Conservation (phyloP, 2,329 filamentous ascomycete species). For the Penicillium psychrosexuale region DNA sequence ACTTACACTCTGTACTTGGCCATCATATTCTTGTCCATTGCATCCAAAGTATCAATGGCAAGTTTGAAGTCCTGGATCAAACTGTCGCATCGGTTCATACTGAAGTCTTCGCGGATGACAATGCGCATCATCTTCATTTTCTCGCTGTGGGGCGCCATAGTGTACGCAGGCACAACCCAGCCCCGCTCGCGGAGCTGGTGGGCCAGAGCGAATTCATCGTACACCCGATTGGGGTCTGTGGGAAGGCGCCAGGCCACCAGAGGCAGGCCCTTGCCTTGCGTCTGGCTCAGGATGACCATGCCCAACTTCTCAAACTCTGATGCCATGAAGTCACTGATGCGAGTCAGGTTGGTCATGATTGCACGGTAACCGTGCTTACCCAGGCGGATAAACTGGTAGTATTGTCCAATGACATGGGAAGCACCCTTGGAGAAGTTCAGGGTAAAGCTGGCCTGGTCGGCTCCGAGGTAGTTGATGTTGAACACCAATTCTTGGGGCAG, state of each 20-base stretch:
- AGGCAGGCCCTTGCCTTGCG: slow-evolving; percentile 72
- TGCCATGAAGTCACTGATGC: slow-evolving; percentile 83
- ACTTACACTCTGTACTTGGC: slow-evolving; percentile 65
- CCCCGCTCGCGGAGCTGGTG: slow-evolving; percentile 81
- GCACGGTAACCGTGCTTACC: slow-evolving; percentile 87
- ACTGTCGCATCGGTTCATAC: slow-evolving; percentile 72
- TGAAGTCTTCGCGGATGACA: slow-evolving; percentile 91
- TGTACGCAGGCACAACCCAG: slow-evolving; percentile 95
- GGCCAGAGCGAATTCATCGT: slow-evolving; percentile 74
- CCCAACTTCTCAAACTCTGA: slow-evolving; percentile 68
- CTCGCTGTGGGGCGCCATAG: slow-evolving; percentile 86
- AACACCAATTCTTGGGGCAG: slow-evolving; percentile 91
- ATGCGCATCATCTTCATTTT: slow-evolving; percentile 87
- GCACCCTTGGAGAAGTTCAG: slow-evolving; percentile 97
- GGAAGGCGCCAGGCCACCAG: slow-evolving; percentile 84
- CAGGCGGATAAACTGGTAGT: slow-evolving; percentile 93
- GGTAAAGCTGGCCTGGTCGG: slow-evolving; percentile 92
- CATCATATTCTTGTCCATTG: slow-evolving; percentile 70
- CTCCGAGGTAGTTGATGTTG: slow-evolving; percentile 98
- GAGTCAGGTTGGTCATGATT: slow-evolving; percentile 92
- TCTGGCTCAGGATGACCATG: slow-evolving; percentile 85
- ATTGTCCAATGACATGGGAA: slow-evolving; percentile 91
- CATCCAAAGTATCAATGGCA: slow-evolving; percentile 66
- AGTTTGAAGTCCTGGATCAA: slow-evolving; percentile 76
- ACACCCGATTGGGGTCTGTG: slow-evolving; percentile 54